Base-by-base conservation (phyloP, 1,139 yeast species). In the Geotrichum restrictum region DNA sequence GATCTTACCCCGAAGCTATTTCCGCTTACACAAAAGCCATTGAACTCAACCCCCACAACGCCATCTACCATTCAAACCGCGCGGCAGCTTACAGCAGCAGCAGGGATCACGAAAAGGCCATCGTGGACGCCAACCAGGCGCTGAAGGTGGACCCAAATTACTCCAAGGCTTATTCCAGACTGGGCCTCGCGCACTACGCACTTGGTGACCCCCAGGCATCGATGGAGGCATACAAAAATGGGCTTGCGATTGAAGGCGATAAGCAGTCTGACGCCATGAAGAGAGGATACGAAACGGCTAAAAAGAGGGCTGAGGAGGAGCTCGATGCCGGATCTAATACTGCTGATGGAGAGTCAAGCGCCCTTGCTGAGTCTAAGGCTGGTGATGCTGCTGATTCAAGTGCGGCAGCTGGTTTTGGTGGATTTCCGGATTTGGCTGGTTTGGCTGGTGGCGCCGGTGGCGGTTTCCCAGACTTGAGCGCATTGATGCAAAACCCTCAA, bases 11-110 rank as follows among this genome's bases (percentile, higher is more conserved):
- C 5, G 76, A 69, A 34, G 98, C 98, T 13, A 77, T 89, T 56
- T 76, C 74, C 24, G 82, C 85, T 61, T 93, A 93, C 70, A 78
- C 95, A 10, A 80, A 79, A 56, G 98, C 98, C n/a, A 81, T 91
- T 58, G 81, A 73, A 32, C 71, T 85, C 53, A 79, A 83, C 59
- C 81, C 88, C 49, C 69, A 77, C 14, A 89, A 89, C 67, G 91
- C 89, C 14, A 87, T 94, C 27, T 94, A 85, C 71, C 81, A 79
- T 58, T 89, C 98, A 34, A 93, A 93, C 74, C 82, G 99, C 68
- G 98, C 99, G 16, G 98, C 99, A 48, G 98, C 98, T 4, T 82
- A 86, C 69, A 87, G 96, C 16, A 88, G 96, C 7, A 68, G 79
- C 44, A 78, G 82, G 56, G 76, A 88, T 57, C 93, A 87, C 65